Evolutionary conservation across 345 rosid species (phyloP), one percentile per base, ranked within the genome.

Genomic region (Xanthoceras sorbifolium): DNA sequence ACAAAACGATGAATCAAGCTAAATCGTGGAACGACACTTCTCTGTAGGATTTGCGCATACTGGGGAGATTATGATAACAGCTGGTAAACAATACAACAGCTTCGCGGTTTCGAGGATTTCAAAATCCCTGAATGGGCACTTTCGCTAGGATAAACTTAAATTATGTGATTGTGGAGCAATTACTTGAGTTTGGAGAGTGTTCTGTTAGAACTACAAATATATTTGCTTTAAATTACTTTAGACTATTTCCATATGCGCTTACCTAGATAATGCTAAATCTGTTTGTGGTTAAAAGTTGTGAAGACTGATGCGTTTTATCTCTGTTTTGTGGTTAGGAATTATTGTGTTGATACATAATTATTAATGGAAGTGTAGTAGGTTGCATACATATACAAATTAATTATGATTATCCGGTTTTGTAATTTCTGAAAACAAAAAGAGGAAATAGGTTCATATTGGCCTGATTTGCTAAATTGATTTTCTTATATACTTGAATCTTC

Each of bases 11-110:
- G 77, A 66, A 65, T 74, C 78, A 22, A 71, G 79, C 84, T 89
- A 79, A 84, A 85, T 81, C 76, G 25, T 80, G 75, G 75, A 79
- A 81, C 77, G 69, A 55, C 77, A 32, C 64, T 80, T 82, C 76
- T 86, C 72, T 87, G 92, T 89, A 87, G 90, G 90, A 84, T 78
- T 74, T 66, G 71, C 67, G 65, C 77, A 9, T 74, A 76, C 71
- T 75, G 66, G 79, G 87, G 86, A 80, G 71, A 60, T 81, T 85
- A 79, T 75, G 75, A 22, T 76, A 82, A 78, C 62, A 22, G n/a
- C 62, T 72, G 82, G 72, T 83, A 78, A 76, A 78, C 34, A 74
- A 66, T 80, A 79, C 73, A 28, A 62, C 80, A 57, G 72, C 87
- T 42, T 65, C 64, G 83, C 79, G 22, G 68, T 85, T 76, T 74